Evolutionary conservation across 2,329 filamentous ascomycete species (phyloP), one percentile per base, ranked within the genome.

Genomic region (Ophiostoma australiae): DNA sequence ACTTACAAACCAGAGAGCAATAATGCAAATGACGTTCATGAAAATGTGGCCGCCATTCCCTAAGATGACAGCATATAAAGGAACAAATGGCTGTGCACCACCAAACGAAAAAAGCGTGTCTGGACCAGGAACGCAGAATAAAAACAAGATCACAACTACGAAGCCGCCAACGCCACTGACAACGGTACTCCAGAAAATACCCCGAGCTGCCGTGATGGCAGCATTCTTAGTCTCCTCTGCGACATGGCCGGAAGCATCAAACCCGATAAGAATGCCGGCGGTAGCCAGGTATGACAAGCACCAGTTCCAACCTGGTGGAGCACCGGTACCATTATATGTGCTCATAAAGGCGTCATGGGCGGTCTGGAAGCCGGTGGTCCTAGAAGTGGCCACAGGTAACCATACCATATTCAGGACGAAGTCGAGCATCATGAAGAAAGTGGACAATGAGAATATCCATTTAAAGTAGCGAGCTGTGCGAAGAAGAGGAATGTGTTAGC

Each of bases 221-320:
- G 72, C 72, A 20, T 73, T 73, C 37, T 72, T 73, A 15, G 72
- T 73, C 48, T 73, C 72, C 41, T 73, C 70, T 20, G 72, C 70
- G 6, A 73, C 70, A 69, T 73, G 72, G 13, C 72, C 72, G 5
- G 72, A 73, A 4, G 72, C 70, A n/a, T 73, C 72, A n/a, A 73
- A 73, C 17, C 70, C 72, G 37, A 73, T 70, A 15, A 73, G 67
- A 37, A 73, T 73, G 41, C 72, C 70, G 11, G 68, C 72, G 0
- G 72, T 73, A 61, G 70, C 72, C 13, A 73, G 67, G 61, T 73
- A 73, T 1, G 70, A 70, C 41, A 73, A 67, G 35, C 72, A 72
- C 72, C 72, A 73, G 69, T 73, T 70, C 72, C 72, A 73, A 31
- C n/a, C 72, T 8, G 72, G 44, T 17, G 70, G 69, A 0, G 70